Conservation (phyloP, 257 asterid genomes). For the Orobanche coerulescens region DNA sequence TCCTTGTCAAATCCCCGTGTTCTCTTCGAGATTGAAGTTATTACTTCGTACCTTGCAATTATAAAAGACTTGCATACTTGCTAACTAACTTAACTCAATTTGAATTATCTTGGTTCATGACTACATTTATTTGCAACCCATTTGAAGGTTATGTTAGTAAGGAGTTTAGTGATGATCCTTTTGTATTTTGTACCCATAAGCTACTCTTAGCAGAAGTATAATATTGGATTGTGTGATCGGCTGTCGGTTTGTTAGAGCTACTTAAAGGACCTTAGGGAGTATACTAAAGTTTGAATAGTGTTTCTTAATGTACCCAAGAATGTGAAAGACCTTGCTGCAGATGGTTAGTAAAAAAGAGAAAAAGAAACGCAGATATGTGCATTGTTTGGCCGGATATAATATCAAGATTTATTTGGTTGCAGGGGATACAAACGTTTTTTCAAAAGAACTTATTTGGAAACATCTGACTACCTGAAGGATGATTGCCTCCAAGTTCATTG, state of each 20-base stretch:
- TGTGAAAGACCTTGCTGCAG: background rate
- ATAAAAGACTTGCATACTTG: too few relatives aligned
- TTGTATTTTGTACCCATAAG: background rate
- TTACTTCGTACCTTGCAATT: background rate
- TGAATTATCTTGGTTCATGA: background rate
- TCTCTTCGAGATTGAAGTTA: background rate
- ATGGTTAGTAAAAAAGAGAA: background rate
- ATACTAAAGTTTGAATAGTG: background rate
- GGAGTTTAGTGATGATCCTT: background rate
- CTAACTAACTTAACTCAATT: too few relatives aligned
- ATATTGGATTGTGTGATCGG: background rate
- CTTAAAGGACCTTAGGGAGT: background rate
- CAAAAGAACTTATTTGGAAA: slow-evolving; percentile 64
- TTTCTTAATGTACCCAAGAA: background rate
- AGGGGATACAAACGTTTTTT: slow-evolving; percentile 92
- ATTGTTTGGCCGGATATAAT: slow-evolving; percentile 7
- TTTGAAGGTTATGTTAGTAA: background rate
- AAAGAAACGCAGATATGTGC: background rate
- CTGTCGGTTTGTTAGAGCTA: background rate
- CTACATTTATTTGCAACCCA: background rate
- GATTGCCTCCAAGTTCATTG: slow-evolving; percentile 89
- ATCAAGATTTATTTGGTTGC: slow-evolving; percentile 23
- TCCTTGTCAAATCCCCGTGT: too few relatives aligned
- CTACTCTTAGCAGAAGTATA: background rate
- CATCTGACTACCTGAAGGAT: slow-evolving; percentile 80